phyloP scores from a whole-genome alignment of 2,329 filamentous ascomycete genomes.

The Fusarium tupiense region DNA sequence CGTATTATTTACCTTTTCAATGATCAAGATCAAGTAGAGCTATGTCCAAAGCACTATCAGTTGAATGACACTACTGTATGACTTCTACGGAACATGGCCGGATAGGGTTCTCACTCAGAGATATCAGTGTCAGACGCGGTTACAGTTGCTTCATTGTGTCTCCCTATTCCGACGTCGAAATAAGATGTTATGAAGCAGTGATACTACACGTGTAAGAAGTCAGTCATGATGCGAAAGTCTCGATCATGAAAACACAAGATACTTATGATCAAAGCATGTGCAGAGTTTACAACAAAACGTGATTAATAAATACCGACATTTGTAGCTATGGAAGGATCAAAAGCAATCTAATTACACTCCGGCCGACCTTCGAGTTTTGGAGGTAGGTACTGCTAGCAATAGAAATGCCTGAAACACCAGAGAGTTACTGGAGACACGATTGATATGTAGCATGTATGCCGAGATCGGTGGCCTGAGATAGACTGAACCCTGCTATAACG shows the following conservation, averaged over 20 bases:
- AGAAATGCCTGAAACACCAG: neutral
- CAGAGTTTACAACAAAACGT: no score
- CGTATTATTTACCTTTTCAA: neutral
- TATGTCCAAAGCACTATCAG: neutral
- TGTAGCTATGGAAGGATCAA: neutral
- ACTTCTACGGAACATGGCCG: neutral
- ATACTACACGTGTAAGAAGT: neutral
- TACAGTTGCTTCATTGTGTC: neutral
- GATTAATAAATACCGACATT: neutral
- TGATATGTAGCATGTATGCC: neutral
- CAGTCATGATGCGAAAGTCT: neutral
- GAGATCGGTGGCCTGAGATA: neutral
- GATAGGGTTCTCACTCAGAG: neutral
- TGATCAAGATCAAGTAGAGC: conserved; percentile 3
- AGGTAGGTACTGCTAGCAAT: neutral
- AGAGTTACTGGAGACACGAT: neutral
- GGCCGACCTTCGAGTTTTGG: neutral
- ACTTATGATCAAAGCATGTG: neutral
- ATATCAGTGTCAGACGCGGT: neutral
- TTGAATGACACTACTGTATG: neutral
- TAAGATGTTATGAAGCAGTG: neutral
- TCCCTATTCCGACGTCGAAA: neutral
- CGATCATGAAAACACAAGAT: neutral
- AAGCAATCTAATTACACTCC: neutral
- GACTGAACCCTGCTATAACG: neutral